A percentile compares a stretch with the other conserved stretches of the same genome.
Conservation (phyloP, 2,329 filamentous ascomycete genomes). For the Trichophyton benhamiae region DNA sequence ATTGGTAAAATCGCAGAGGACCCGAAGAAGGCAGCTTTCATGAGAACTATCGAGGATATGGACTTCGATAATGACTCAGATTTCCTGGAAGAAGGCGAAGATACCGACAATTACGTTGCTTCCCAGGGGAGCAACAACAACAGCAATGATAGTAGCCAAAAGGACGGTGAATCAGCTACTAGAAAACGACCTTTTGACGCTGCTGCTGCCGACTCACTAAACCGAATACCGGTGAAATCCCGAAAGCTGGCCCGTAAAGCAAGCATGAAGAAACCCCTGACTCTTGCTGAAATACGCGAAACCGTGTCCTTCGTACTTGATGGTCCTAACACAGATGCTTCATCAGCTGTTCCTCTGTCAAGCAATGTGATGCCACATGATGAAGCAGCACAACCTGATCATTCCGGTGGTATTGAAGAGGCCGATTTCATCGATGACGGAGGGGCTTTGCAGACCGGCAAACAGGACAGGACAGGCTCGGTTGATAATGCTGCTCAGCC, state of each 20-base stretch:
- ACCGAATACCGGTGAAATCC: constrained; percentile 46
- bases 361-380: not conserved
- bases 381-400: not conserved
- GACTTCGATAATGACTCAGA: constrained; percentile 59
- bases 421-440: constrained; percentile 23
- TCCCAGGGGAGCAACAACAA: constrained; percentile 1
- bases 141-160: constrained; percentile 13
- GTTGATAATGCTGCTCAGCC: constrained; percentile 30
- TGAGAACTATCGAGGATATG: constrained; percentile 76
- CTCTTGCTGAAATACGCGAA: constrained; percentile 68
- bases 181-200: constrained; percentile 26
- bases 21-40: constrained; percentile 78
- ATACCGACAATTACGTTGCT: constrained; percentile 11
- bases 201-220: constrained; percentile 32
- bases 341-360: constrained; percentile 12
- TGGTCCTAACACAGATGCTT: constrained; percentile 31
- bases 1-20: constrained; percentile 83
- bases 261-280: constrained; percentile 53
- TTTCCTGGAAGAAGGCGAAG: constrained; percentile 41
- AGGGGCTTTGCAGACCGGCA: constrained; percentile 39
- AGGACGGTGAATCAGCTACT: constrained; percentile 8
- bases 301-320: constrained; percentile 76
- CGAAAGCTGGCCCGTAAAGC: constrained; percentile 48
- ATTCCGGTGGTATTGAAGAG: not conserved
- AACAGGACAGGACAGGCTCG: constrained; percentile 44